Evolutionary conservation across 2,329 filamentous ascomycete genomes (phyloP).

Genomic region (Leptographium galeiforme): DNA sequence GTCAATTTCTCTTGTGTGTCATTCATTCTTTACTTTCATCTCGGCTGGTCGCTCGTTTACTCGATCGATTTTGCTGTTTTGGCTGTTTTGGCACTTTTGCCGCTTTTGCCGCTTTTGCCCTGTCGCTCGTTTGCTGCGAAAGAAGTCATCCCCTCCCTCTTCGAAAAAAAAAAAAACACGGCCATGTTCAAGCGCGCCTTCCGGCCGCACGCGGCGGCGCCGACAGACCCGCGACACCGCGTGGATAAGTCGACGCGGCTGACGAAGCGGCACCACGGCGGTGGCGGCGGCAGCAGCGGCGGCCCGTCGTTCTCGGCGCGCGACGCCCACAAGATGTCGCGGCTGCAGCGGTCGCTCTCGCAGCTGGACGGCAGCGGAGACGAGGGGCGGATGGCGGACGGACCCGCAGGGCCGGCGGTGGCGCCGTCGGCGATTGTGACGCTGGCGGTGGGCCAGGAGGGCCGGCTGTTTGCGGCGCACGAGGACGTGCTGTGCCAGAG

Average conservation of each 20-base stretch:
- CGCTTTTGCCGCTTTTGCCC: background rate
- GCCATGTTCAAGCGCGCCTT: slow-evolving; percentile 92
- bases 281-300: slow-evolving; percentile 2
- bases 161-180: too few species aligned
- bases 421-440: slow-evolving; percentile 66
- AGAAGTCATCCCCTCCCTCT: background rate
- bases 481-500: slow-evolving; percentile 82
- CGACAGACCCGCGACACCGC: slow-evolving; percentile 35
- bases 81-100: background rate
- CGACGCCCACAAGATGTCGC: slow-evolving; percentile 68
- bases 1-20: slow-evolving; percentile 28
- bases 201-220: slow-evolving; percentile 44
- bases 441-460: slow-evolving; percentile 69
- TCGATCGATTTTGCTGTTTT: background rate
- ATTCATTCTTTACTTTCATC: slow-evolving; percentile 11
- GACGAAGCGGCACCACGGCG: slow-evolving; percentile 43
- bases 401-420: slow-evolving; percentile 16
- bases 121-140: background rate
- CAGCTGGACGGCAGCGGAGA: slow-evolving; percentile 16
- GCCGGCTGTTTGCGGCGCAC: slow-evolving; percentile 86
- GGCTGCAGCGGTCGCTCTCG: slow-evolving; percentile 74
- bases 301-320: slow-evolving; percentile 28
- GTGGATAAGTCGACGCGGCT: slow-evolving; percentile 79
- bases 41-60: background rate
- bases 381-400: slow-evolving; percentile 20